These are phyloP conservation scores for Xylaria sp. DNA, from an alignment of 2,329 filamentous ascomycete genomes.

Conservation along the genomic window DNA sequence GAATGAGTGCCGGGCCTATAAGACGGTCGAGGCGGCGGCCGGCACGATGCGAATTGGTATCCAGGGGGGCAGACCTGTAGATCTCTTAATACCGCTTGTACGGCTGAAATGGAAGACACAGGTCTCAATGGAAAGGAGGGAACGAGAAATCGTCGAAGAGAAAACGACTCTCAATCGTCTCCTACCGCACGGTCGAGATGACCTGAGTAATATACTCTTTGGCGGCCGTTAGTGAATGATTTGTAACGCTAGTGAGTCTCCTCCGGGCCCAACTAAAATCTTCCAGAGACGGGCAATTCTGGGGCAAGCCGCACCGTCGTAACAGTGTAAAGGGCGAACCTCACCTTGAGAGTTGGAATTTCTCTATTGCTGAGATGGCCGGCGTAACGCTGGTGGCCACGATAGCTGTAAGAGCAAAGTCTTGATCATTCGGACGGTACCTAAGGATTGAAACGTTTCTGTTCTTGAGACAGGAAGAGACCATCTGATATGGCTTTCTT, in stretches of 20 bases:
- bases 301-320: not conserved
- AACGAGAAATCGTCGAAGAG: not conserved
- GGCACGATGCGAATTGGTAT: not conserved
- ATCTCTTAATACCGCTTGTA: constrained; percentile 1
- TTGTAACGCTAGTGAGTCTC: constrained; percentile 18
- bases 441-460: not conserved
- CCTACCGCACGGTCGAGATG: constrained; percentile 2
- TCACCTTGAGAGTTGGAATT: not conserved
- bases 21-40: constrained; percentile 19
- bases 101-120: not conserved
- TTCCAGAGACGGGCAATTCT: constrained; percentile 12
- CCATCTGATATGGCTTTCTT: not conserved
- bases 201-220: not conserved
- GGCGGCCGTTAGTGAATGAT: constrained; percentile 6
- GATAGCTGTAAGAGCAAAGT: not conserved
- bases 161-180: not conserved
- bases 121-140: not conserved
- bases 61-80: not conserved
- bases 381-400: not conserved
- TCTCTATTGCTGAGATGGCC: not conserved
- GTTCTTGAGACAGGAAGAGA: not conserved
- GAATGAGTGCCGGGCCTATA: not conserved
- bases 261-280: constrained; percentile 21
- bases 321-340: too few relatives aligned
- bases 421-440: not conserved